phyloP scores from a whole-genome alignment of 192 early-diverging fungal species.

The Coemansia sp. region DNA sequence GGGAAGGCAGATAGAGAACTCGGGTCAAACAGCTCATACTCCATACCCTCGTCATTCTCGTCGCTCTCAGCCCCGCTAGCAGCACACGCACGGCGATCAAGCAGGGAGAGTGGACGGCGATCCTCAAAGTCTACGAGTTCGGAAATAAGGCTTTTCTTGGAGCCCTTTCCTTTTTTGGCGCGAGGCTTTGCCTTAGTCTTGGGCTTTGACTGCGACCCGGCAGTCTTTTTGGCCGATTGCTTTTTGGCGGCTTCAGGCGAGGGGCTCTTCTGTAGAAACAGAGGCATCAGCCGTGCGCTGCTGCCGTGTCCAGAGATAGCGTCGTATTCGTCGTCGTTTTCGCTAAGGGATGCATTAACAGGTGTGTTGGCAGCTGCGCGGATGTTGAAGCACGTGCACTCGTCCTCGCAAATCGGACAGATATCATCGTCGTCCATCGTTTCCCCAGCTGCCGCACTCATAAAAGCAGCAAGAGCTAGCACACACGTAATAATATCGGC shows the following conservation, averaged over 20 bases:
- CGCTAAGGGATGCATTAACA: no score
- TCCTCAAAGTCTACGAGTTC: conserved; percentile 32
- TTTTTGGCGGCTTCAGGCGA: conserved; percentile 1
- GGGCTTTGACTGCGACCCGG: background rate
- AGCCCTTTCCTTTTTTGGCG: conserved; percentile 19
- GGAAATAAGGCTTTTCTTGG: conserved; percentile 28
- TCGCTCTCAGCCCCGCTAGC: background rate
- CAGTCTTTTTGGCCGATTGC: background rate
- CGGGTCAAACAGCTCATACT: conserved; percentile 2
- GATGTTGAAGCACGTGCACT: conserved; percentile 35
- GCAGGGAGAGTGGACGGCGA: background rate
- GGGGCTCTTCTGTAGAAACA: conserved; percentile 41
- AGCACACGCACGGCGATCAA: background rate
- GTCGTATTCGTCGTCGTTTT: background rate
- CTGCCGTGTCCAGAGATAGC: background rate
- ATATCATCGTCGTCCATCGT: conserved; percentile 47
- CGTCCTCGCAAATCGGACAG: conserved; percentile 50
- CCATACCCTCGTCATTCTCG: background rate
- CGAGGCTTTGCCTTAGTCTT: conserved; percentile 7
- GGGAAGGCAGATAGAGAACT: background rate
- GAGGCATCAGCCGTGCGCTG: conserved; percentile 15
- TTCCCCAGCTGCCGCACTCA: conserved; percentile 16
- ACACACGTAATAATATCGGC: no score
- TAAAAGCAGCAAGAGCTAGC: conserved; percentile 14
- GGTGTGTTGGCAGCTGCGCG: conserved; percentile 2